Percentiles rank a stretch among this genome's conserved stretches.
Evolutionary conservation across 257 asterid species (phyloP).

Genomic region (Fraxinus excelsior): DNA sequence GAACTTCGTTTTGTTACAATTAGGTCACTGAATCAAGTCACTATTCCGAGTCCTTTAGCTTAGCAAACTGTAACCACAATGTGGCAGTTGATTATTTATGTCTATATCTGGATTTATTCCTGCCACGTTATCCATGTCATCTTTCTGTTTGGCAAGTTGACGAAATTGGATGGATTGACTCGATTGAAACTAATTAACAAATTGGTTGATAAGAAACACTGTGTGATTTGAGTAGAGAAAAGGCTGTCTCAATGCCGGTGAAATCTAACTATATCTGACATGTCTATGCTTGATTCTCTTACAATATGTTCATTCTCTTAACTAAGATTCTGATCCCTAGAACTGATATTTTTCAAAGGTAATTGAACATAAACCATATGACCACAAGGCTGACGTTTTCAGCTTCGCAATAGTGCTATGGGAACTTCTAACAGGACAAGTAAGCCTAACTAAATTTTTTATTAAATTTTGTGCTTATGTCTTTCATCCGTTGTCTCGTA

Average conservation of each 20-base stretch:
- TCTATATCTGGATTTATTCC: neutral
- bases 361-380: conserved; percentile 91
- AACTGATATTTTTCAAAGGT: conserved; percentile 52
- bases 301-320: neutral
- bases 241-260: neutral
- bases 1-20: neutral
- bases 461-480: conserved; percentile 2
- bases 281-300: neutral
- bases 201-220: neutral
- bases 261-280: neutral
- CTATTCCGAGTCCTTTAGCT: neutral
- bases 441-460: conserved; percentile 23
- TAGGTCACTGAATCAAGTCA: neutral
- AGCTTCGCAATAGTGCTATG: conserved; percentile 92
- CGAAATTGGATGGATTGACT: neutral
- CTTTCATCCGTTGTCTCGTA: conserved; percentile 1
- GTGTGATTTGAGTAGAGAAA: neutral
- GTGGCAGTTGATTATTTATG: neutral
- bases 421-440: conserved; percentile 96
- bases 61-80: neutral
- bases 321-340: neutral
- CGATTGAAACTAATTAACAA: neutral
- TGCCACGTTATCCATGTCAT: neutral
- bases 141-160: neutral
- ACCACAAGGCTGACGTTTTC: conserved; percentile 92